Evolutionary conservation across 208 protist genomes (phyloP).

Genomic region (Leishmania arabica): DNA sequence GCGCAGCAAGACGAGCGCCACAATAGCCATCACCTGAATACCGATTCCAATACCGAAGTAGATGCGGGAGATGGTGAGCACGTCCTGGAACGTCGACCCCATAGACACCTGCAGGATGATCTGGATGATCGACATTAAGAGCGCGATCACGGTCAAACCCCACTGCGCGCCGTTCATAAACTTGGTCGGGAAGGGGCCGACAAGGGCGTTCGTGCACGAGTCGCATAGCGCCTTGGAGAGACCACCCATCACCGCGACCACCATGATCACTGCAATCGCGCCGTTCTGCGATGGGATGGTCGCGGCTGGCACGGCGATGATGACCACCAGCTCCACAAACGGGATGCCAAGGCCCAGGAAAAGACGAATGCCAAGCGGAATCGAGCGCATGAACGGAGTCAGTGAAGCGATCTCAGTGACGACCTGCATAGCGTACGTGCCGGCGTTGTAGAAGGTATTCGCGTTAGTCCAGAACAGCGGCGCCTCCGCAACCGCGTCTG

Average conservation of each 20-base stretch:
- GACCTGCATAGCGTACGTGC: constrained; percentile 64
- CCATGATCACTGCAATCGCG: constrained; percentile 74
- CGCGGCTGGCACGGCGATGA: constrained; percentile 54
- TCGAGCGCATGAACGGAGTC: constrained; percentile 41
- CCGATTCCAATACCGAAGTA: constrained; percentile 77
- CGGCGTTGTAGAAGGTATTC: constrained; percentile 84
- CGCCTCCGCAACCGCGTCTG: constrained; percentile 41
- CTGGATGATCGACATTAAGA: constrained; percentile 72
- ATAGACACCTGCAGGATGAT: constrained; percentile 78
- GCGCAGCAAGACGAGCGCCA: constrained; percentile 48
- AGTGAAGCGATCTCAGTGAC: constrained; percentile 55
- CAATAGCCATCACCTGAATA: constrained; percentile 49
- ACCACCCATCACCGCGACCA: constrained; percentile 56
- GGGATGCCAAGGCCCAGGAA: constrained; percentile 55
- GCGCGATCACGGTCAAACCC: constrained; percentile 60
- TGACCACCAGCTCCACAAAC: constrained; percentile 56
- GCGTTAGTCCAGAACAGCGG: constrained; percentile 73
- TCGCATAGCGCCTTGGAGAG: constrained; percentile 79
- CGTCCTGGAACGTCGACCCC: constrained; percentile 44
- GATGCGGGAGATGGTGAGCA: constrained; percentile 65
- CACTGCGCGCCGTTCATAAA: constrained; percentile 78
- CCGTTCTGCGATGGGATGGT: constrained; percentile 42
- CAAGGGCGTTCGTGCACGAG: constrained; percentile 82
- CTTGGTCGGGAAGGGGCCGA: constrained; percentile 74
- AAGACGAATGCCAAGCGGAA: constrained; percentile 56